Evolutionary conservation across 129 eudicot species (phyloP).

Genomic region (Flaveria sonorensis): DNA sequence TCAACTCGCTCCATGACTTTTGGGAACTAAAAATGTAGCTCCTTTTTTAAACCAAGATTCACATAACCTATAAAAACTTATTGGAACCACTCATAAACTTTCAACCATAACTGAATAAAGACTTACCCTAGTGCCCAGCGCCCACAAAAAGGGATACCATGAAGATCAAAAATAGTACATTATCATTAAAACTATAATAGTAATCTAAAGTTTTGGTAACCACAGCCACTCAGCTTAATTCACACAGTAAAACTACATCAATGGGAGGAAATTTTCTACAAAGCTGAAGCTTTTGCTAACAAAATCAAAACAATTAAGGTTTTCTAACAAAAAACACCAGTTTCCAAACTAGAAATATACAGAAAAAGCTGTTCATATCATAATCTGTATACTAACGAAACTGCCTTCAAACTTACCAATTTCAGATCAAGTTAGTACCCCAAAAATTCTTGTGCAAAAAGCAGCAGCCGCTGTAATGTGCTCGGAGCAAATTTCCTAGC

Average conservation of each 20-base stretch:
- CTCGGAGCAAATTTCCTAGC: conserved; percentile 92
- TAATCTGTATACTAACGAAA: conserved; percentile 24
- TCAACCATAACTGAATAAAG: too few species aligned
- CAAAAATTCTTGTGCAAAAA: conserved; percentile 54
- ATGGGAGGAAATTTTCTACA: not conserved
- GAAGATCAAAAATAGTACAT: not conserved
- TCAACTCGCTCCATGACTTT: too few species aligned
- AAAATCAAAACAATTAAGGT: not conserved
- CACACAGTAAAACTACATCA: not conserved
- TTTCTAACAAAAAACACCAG: conserved; percentile 5
- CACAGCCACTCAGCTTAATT: not conserved
- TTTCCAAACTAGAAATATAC: conserved; percentile 4
- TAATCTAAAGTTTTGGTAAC: too few species aligned
- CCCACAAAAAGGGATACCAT: not conserved
- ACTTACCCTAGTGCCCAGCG: too few species aligned
- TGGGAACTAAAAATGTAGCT: too few species aligned
- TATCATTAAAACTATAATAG: not conserved
- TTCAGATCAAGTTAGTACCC: conserved; percentile 49
- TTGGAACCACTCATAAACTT: too few species aligned
- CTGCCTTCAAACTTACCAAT: conserved; percentile 35
- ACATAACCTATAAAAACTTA: too few species aligned
- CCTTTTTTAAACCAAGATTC: too few species aligned
- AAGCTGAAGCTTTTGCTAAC: not conserved
- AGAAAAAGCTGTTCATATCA: conserved; percentile 17
- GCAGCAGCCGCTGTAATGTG: conserved; percentile 61